These are phyloP conservation scores for Tetragonia tetragonoides DNA, from an alignment of 148 eudicot species.

Conservation along the genomic window DNA sequence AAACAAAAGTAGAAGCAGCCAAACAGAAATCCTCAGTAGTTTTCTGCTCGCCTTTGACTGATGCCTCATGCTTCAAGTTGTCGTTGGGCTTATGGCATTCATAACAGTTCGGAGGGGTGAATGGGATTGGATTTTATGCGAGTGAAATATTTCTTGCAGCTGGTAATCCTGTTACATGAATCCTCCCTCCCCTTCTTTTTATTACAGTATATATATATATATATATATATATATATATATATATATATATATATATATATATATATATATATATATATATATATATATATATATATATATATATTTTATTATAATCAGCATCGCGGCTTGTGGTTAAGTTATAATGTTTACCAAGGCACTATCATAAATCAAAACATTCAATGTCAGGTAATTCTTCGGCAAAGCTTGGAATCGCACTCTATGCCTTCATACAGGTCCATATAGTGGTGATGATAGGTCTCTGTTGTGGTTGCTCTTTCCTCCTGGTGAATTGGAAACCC, in stretches of 20 bases:
- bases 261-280: too few species aligned
- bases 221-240: too few species aligned
- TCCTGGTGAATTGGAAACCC: too few species aligned
- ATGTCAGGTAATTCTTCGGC: constrained; percentile 15
- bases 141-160: constrained; percentile 35
- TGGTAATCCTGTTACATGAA: constrained; percentile 19
- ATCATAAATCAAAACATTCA: neutral
- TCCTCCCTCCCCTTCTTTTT: too few species aligned
- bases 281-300: too few species aligned
- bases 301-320: too few species aligned
- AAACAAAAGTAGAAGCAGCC: neutral
- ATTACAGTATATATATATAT: too few species aligned
- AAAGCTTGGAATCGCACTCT: constrained; percentile 2
- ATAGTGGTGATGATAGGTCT: too few species aligned
- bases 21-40: neutral
- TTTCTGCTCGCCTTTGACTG: neutral
- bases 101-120: constrained; percentile 46
- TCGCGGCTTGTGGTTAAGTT: too few species aligned
- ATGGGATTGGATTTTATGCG: constrained; percentile 36
- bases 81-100: constrained; percentile 39
- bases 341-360: neutral
- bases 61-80: constrained; percentile 25
- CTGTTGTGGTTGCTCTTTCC: too few species aligned
- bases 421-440: constrained; percentile 10
- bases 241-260: too few species aligned